Base-by-base conservation (phyloP, 1,284 basidiomycete species). In the Ustilago trichophora region DNA sequence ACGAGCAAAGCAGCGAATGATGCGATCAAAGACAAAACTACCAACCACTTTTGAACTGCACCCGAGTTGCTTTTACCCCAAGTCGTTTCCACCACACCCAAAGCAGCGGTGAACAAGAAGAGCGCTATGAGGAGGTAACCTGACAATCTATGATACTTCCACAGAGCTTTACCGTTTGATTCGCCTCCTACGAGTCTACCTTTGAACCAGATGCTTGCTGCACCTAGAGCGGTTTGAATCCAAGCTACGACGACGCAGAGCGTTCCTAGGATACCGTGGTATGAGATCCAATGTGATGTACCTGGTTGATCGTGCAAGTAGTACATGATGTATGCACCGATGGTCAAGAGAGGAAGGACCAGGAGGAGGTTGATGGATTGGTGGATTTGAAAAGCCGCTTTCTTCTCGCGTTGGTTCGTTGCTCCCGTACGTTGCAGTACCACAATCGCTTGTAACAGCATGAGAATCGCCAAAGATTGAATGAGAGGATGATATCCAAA, bases 401-500 rank as follows among this genome's bases (percentile, higher is more conserved):
- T 18, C 31, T 77, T 76, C 21, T 44, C 42, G 4, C n/a, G 41
- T 7, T 2, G 56, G 60, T 32, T 59, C 41, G 0, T 31, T 18
- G 1, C 42, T 19, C 0, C 37, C 4, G 75, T 77, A 0, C 72
- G 60, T 33, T 77, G 75, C 3, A 77, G 59, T 6, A 71, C 71
- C 1, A 76, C 38, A 15, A 76, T 50, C 37, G 65, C 60, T 37
- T 77, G 75, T 1, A 72, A 36, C 0, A 77, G 45, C 4, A 72
- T 38, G 0, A 77, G 45, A 18, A 77, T 60, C 15, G 40, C 32
- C 3, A 77, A 55, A 0, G 74, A 72, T 35, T 77, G 69, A 15
- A 77, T 41, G 10, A 77, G 27, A 0, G 75, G 75, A 26, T 77
- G 75, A 32, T 65, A 77, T 1, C 72, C 75, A 35, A 77, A 77